Evolutionary conservation across 352 stramenopile species (phyloP), one percentile per base, ranked within the genome.

Genomic region (Pythium phragmitis): DNA sequence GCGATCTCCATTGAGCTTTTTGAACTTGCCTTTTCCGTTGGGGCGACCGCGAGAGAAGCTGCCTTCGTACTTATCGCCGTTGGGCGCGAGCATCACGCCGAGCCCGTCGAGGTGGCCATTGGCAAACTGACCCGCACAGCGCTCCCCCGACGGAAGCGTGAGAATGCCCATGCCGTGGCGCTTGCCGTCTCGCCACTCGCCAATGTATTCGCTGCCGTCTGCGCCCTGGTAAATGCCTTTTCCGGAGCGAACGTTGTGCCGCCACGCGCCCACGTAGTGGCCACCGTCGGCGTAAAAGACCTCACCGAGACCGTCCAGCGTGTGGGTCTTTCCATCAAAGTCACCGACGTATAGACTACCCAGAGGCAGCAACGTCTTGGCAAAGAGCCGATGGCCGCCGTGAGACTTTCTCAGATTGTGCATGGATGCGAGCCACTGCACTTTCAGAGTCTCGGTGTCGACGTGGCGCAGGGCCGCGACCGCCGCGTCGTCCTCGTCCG

Each of bases 51-150:
- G 19, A 9, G 57, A 43, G 42, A 88, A 94, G 39, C 82, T 45
- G 4, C 93, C 93, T 70, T 91, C 54, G 69, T 97, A 98, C 34
- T 65, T 72, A 68, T 97, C 91, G 13, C 93, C 92, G 45, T 94
- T 96, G 1, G 68, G 63, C 3, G 72, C 71, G 4, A 76, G 70
- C 21, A 91, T 61, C 0, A 80, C 72, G 4, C 92, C 92, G 3
- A 80, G 62, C 0, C 94, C 94, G 39, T 97, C 57, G 17, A 84
- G 79, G 41, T 88, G 85, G 19, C 91, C 92, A 11, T 87, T 52
- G 7, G 68, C 51, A 60, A 93, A 98, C 52, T 96, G 63, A 1
- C 94, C 93, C 41, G 89, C 66, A 64, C 96, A 98, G 11, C 71
- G 68, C 60, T 97, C 94, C 4, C 93, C 93, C 56, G 77, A 92